A percentile compares a stretch with the other conserved stretches of the same genome.
Evolutionary conservation across 139 green algal genomes (phyloP).

Genomic region (Volvox reticuliferus): DNA sequence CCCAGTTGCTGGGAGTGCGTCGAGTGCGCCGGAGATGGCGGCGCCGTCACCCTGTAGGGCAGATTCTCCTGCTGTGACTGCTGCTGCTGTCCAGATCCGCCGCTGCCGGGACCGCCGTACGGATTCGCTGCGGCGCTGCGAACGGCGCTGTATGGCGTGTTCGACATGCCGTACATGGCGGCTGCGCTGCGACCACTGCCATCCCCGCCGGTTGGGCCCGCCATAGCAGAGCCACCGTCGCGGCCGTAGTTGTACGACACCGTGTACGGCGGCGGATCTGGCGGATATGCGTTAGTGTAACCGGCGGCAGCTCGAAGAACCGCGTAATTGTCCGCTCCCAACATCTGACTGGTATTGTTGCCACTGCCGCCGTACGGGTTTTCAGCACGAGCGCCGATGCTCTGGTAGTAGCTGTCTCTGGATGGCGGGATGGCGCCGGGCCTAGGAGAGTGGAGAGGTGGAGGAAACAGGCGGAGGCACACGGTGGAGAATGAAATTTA

Average conservation of each 20-base stretch:
- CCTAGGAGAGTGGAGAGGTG: neutral
- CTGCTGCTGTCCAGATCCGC: neutral
- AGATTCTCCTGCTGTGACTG: neutral
- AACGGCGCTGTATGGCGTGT: slow-evolving; percentile 25
- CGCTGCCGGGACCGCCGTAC: slow-evolving; percentile 19
- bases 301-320: slow-evolving; percentile 24
- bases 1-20: neutral
- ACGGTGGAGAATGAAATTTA: no score
- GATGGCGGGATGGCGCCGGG: neutral
- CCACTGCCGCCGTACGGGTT: neutral
- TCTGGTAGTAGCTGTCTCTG: neutral
- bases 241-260: neutral
- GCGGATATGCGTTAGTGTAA: slow-evolving; percentile 34
- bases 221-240: neutral
- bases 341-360: neutral
- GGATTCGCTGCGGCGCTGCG: neutral
- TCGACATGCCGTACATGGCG: neutral
- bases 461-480: no score
- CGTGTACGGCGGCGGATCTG: slow-evolving; percentile 8
- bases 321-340: slow-evolving; percentile 19
- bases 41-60: slow-evolving; percentile 35
- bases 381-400: neutral
- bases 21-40: slow-evolving; percentile 25
- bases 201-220: slow-evolving; percentile 3
- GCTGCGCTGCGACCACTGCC: neutral